phyloP scores from a whole-genome alignment of 208 protist species.

The Wallacemonas sp. region DNA sequence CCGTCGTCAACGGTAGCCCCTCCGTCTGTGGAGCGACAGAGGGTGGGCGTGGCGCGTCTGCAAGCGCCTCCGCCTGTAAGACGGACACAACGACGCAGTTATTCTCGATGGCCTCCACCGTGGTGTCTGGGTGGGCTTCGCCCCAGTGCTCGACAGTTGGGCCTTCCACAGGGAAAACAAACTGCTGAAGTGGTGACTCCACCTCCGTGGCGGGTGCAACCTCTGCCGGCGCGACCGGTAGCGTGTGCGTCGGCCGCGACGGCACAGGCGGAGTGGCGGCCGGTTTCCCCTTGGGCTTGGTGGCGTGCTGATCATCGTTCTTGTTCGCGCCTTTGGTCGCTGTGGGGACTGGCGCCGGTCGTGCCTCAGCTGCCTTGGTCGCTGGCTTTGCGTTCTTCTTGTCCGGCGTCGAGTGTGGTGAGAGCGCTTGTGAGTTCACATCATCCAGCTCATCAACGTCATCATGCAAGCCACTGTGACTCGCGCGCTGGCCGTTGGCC shows the following conservation, averaged over 20 bases:
- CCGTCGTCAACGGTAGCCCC: no score
- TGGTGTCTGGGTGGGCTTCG: conserved; percentile 16
- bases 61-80: conserved; percentile 27
- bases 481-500: no score
- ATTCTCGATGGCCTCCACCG: conserved; percentile 72
- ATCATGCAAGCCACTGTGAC: no score
- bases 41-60: no score
- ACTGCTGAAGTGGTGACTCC: neutral
- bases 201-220: neutral
- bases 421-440: neutral
- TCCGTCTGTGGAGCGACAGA: no score
- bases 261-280: neutral
- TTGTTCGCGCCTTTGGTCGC: neutral
- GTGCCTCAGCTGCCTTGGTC: neutral
- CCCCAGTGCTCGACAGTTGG: conserved; percentile 54
- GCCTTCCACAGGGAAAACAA: conserved; percentile 11
- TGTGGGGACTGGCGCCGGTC: neutral
- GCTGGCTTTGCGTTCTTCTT: neutral
- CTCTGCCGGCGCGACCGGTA: neutral
- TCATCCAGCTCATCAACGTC: neutral
- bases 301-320: no score
- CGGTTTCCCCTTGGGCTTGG: neutral
- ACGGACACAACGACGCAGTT: conserved; percentile 63
- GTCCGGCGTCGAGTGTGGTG: neutral
- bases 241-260: neutral